Percentiles rank a stretch among this genome's conserved stretches.
phyloP scores from a whole-genome alignment of 208 protist genomes.

The Crithidia sp. region DNA sequence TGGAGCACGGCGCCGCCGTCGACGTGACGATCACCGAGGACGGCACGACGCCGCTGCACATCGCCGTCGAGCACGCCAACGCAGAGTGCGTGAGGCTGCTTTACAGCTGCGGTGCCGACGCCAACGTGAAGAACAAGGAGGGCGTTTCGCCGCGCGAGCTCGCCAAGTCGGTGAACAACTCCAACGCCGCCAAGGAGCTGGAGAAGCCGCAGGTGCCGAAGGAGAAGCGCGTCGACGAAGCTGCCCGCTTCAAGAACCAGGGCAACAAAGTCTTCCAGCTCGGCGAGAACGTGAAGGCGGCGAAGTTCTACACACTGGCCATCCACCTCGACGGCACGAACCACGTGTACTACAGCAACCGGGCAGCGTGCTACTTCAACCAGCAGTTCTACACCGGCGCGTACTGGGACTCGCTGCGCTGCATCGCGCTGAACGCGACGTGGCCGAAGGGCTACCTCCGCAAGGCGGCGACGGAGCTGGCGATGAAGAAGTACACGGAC shows the following conservation, averaged over 20 bases:
- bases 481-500: constrained; percentile 69
- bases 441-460: constrained; percentile 95
- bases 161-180: constrained; percentile 50
- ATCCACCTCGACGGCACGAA: constrained; percentile 88
- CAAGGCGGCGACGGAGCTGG: constrained; percentile 77
- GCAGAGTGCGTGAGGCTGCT: constrained; percentile 77
- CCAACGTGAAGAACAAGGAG: constrained; percentile 61
- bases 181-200: constrained; percentile 67
- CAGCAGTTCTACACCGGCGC: constrained; percentile 81
- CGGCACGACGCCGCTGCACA: constrained; percentile 83
- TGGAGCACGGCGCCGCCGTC: constrained; percentile 84
- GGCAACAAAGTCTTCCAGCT: constrained; percentile 90
- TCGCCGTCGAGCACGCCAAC: constrained; percentile 81
- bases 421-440: constrained; percentile 79
- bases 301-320: constrained; percentile 92
- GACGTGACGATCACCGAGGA: constrained; percentile 63
- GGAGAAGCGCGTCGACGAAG: constrained; percentile 62
- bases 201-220: constrained; percentile 53
- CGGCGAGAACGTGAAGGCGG: constrained; percentile 90
- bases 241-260: constrained; percentile 81
- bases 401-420: constrained; percentile 89
- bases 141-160: constrained; percentile 62
- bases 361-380: constrained; percentile 92
- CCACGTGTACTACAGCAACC: constrained; percentile 93
- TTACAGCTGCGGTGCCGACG: constrained; percentile 71